phyloP scores from a whole-genome alignment of 2,329 filamentous ascomycete species.

The Coleophoma cylindrospora region DNA sequence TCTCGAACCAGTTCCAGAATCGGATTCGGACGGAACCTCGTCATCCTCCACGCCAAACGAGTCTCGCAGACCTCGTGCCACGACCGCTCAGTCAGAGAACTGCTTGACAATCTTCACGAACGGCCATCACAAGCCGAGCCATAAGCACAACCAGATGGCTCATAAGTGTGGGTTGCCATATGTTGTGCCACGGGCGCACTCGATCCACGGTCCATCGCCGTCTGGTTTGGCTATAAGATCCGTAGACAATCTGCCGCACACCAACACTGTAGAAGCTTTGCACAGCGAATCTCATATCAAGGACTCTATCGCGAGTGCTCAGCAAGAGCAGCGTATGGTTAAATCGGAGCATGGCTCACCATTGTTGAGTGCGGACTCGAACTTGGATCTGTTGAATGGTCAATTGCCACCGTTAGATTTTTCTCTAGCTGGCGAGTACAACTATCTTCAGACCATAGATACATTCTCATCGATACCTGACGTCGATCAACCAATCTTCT shows the following conservation, averaged over 20 bases:
- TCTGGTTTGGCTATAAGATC: slow-evolving; percentile 43
- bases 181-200: slow-evolving; percentile 52
- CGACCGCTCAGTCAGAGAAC: slow-evolving; percentile 57
- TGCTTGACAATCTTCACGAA: slow-evolving; percentile 55
- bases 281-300: slow-evolving; percentile 29
- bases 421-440: slow-evolving; percentile 45
- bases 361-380: slow-evolving; percentile 40
- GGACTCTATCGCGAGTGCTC: slow-evolving; percentile 29
- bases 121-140: slow-evolving; percentile 57
- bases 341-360: slow-evolving; percentile 61
- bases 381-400: slow-evolving; percentile 43
- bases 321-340: slow-evolving; percentile 42
- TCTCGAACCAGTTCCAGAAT: slow-evolving; percentile 60
- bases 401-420: slow-evolving; percentile 55
- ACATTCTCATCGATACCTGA: slow-evolving; percentile 44
- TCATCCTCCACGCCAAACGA: slow-evolving; percentile 33
- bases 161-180: slow-evolving; percentile 58
- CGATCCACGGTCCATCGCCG: slow-evolving; percentile 43
- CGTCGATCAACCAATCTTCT: slow-evolving; percentile 51
- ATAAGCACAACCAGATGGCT: slow-evolving; percentile 55
- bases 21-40: slow-evolving; percentile 49
- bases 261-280: slow-evolving; percentile 34
- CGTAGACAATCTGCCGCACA: slow-evolving; percentile 36
- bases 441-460: slow-evolving; percentile 39
- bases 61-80: slow-evolving; percentile 49